phyloP scores from a whole-genome alignment of 139 green algal genomes.

The Closterium sp. region DNA sequence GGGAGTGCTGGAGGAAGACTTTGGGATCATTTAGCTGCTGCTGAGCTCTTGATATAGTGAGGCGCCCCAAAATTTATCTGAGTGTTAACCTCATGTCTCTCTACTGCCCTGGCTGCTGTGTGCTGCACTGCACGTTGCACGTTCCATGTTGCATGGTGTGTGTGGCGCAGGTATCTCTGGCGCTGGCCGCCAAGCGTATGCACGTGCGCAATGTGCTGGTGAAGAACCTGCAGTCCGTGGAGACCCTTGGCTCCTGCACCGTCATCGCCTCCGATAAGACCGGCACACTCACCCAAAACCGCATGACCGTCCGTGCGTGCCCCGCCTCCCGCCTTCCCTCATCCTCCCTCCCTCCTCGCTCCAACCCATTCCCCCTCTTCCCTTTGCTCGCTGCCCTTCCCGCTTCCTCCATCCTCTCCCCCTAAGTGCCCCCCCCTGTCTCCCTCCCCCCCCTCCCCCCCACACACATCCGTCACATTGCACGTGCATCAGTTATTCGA shows the following conservation, averaged over 20 bases:
- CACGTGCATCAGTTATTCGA: too few species aligned
- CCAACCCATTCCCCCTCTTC: background rate
- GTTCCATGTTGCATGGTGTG: background rate
- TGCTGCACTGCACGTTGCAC: background rate
- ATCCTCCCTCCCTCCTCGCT: background rate
- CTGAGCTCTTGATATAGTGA: background rate
- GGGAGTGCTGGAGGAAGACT: background rate
- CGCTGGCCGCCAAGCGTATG: conserved; percentile 57
- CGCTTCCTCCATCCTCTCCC: background rate
- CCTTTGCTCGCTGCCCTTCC: background rate
- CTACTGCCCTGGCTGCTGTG: background rate
- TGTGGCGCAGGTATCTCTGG: conserved; percentile 42
- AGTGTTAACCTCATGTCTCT: background rate
- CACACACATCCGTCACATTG: background rate
- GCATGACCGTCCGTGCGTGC: conserved; percentile 57
- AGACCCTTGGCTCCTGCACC: conserved; percentile 60
- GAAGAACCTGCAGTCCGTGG: conserved; percentile 58
- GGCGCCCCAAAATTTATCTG: background rate
- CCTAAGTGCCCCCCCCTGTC: background rate
- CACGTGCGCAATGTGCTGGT: conserved; percentile 56
- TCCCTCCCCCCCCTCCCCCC: background rate
- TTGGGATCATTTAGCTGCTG: background rate
- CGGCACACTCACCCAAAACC: conserved; percentile 61
- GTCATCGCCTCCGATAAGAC: conserved; percentile 65
- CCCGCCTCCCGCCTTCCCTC: background rate